Evolutionary conservation across 139 green algal genomes (phyloP), one percentile per base, ranked within the genome.

Genomic region (Chlorella vulgaris): DNA sequence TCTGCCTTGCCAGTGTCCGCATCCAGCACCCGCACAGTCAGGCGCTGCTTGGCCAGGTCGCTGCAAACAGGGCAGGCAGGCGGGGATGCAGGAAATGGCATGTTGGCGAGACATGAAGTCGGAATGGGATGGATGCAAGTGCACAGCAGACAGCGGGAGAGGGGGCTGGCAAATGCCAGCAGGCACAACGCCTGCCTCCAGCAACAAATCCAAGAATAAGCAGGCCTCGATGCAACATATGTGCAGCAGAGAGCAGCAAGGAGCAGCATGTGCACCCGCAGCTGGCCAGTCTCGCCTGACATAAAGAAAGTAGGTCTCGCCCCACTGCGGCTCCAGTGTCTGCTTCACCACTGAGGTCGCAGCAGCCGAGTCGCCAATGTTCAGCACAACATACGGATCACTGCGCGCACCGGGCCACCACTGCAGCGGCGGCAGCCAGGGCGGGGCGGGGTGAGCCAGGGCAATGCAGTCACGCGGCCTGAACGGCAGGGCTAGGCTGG

Each of bases 11-110:
- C 74, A 13, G 58, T 29, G 29, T 80, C 74, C 8, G n/a, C 58
- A 19, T 80, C 74, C 74, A 71, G 58, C 74, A 80, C 74, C 18
- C 61, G 61, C 58, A 80, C 35, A 13, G 61, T 58, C 74, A 80
- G 74, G 2, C 74, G 74, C 74, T 80, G 74, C n/a, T 6, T 58
- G 38, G 38, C 53, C 3, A 13, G 58, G 74, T 80, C 74, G 28
- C 74, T 80, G 74, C 58, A 28, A 0, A n/a, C 43, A 21, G 5
- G 0, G 2, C n/a, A n/a, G n/a, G n/a, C n/a, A n/a, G n/a, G n/a
- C n/a, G n/a, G n/a, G n/a, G n/a, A n/a, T n/a, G n/a, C n/a, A n/a
- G n/a, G n/a, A n/a, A 28, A 21, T 24, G 36, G 22, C 51, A 4
- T n/a, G 33, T 8, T 33, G 22, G 50, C 0, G 13, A 21, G 15